These are phyloP conservation scores for Brasilioporus rufonigricans DNA, from an alignment of 768 basidiomycete species.

Conservation along the genomic window DNA sequence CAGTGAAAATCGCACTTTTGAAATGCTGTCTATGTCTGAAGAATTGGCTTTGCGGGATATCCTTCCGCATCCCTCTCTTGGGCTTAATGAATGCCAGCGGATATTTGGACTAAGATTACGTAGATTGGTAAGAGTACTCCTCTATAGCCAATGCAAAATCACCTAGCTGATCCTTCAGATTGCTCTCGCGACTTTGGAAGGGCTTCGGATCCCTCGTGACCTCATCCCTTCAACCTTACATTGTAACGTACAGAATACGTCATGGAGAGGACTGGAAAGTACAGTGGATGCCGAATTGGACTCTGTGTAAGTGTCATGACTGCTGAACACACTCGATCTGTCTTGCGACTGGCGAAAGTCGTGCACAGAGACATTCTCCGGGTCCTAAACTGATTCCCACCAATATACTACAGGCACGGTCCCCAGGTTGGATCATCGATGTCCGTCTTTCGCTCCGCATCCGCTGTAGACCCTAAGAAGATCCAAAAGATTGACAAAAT, in stretches of 20 bases:
- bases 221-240: background rate
- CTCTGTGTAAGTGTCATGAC: background rate
- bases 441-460: background rate
- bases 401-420: background rate
- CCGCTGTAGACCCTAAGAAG: background rate
- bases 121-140: background rate
- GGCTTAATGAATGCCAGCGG: background rate
- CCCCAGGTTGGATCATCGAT: background rate
- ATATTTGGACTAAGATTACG: background rate
- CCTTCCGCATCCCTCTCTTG: background rate
- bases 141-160: background rate
- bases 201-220: background rate
- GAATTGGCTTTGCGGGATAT: background rate
- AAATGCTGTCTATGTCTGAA: background rate
- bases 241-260: background rate
- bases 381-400: background rate
- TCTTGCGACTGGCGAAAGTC: too few species aligned
- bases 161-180: background rate
- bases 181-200: background rate
- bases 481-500: conserved; percentile 1
- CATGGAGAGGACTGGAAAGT: background rate
- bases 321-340: too few species aligned
- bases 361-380: too few species aligned
- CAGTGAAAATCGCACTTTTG: background rate
- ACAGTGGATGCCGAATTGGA: background rate